A percentile compares a stretch with the other conserved stretches of the same genome.
phyloP scores from a whole-genome alignment of 495 filamentous ascomycete genomes.

The Neurospora sp. region DNA sequence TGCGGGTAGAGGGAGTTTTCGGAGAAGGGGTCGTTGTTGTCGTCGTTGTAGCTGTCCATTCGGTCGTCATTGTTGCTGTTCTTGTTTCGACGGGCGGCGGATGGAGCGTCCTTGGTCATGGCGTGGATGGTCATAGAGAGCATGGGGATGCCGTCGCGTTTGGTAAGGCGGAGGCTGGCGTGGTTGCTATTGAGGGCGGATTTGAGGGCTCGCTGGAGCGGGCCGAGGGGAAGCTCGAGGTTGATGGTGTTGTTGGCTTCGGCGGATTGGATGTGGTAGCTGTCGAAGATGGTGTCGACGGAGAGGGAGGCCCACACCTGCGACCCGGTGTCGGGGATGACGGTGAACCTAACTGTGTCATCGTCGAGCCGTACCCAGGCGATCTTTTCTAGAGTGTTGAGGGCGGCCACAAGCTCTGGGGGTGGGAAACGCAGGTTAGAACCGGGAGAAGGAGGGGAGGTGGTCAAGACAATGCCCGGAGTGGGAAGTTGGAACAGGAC shows the following conservation, averaged over 20 bases:
- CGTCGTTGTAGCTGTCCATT: slow-evolving; percentile 14
- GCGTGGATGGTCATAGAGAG: slow-evolving; percentile 77
- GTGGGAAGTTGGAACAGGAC: not conserved
- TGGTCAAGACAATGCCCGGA: not conserved
- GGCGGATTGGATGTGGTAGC: slow-evolving; percentile 78
- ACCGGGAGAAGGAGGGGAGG: not conserved
- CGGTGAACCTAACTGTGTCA: slow-evolving; percentile 81
- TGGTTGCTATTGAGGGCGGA: slow-evolving; percentile 68
- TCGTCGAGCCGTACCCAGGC: slow-evolving; percentile 89
- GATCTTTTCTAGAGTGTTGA: slow-evolving; percentile 79
- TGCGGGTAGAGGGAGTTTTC: slow-evolving; percentile 29
- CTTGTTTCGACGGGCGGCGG: slow-evolving; percentile 10
- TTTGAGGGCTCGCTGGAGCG: slow-evolving; percentile 75
- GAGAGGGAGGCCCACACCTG: slow-evolving; percentile 83
- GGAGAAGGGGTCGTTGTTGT: slow-evolving; percentile 27
- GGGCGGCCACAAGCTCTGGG: slow-evolving; percentile 71
- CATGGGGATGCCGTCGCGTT: slow-evolving; percentile 76
- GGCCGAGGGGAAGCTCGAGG: slow-evolving; percentile 77
- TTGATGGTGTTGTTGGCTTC: slow-evolving; percentile 77
- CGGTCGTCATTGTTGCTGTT: slow-evolving; percentile 11
- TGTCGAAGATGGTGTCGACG: slow-evolving; percentile 77
- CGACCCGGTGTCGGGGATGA: slow-evolving; percentile 84
- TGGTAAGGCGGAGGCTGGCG: slow-evolving; percentile 79
- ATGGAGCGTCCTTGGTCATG: slow-evolving; percentile 30
- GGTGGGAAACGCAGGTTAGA: slow-evolving; percentile 1